phyloP scores from a whole-genome alignment of 2,329 filamentous ascomycete genomes.

The Ophiostoma populinum region DNA sequence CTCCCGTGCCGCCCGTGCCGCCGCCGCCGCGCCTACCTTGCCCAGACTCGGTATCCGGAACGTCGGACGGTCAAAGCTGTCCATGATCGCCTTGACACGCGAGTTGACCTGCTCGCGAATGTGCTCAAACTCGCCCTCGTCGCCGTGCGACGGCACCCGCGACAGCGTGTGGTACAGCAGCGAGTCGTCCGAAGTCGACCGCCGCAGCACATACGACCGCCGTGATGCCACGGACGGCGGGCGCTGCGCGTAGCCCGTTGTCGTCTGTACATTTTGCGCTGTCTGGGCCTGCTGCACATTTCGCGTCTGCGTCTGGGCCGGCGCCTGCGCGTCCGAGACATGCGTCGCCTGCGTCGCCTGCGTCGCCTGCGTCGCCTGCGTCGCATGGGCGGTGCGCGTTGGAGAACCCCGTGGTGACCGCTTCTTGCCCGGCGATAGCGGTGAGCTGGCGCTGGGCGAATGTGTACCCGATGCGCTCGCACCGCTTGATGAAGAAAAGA shows the following conservation, averaged over 20 bases:
- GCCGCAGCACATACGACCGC: constrained; percentile 27
- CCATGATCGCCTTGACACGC: constrained; percentile 74
- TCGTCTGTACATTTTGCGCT: too few species aligned
- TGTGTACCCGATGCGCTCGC: constrained; percentile 1
- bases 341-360: too few species aligned
- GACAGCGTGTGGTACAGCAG: constrained; percentile 61
- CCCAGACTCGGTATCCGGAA: too few species aligned
- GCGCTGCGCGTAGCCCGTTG: too few species aligned
- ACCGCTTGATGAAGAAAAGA: constrained; percentile 19
- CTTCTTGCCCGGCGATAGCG: background rate
- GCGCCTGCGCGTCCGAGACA: too few species aligned
- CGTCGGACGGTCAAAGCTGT: constrained; percentile 65
- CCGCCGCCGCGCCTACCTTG: too few species aligned
- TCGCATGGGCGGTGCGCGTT: background rate
- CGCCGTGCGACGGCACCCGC: constrained; percentile 64
- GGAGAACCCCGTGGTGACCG: background rate
- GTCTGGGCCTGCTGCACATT: too few species aligned
- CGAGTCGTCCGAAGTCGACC: constrained; percentile 61
- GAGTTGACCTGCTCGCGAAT: constrained; percentile 77
- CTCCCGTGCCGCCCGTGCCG: background rate
- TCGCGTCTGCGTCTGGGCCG: too few species aligned
- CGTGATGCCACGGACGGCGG: constrained; percentile 13
- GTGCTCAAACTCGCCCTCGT: constrained; percentile 65
- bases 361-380: background rate
- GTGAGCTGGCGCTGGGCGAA: background rate